A percentile compares a stretch with the other conserved stretches of the same genome.
Evolutionary conservation across 129 eudicot genomes (phyloP).

Genomic region (Chrysanthemum seticuspe): DNA sequence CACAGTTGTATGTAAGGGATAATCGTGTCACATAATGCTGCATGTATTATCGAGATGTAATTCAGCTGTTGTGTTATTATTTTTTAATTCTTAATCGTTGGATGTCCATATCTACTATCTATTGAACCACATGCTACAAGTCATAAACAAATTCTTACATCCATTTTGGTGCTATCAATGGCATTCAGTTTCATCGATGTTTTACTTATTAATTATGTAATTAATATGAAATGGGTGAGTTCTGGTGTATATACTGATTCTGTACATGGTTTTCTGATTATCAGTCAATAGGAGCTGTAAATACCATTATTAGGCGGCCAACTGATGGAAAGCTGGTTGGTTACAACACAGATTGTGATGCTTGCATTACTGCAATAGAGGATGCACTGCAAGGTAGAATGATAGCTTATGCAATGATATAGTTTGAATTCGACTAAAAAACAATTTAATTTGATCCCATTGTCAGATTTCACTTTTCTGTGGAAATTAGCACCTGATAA

Average conservation of each 20-base stretch:
- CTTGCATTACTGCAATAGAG: slow-evolving; percentile 80
- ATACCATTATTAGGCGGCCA: slow-evolving; percentile 72
- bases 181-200: slow-evolving; percentile 8
- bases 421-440: background rate
- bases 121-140: too few relatives aligned
- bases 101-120: too few relatives aligned
- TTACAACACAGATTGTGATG: slow-evolving; percentile 84
- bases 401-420: slow-evolving; percentile 14
- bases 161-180: background rate
- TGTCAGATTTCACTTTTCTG: background rate
- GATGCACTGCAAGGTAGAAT: slow-evolving; percentile 66
- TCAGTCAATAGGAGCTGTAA: slow-evolving; percentile 91
- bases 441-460: background rate
- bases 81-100: too few relatives aligned
- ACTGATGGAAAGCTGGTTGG: slow-evolving; percentile 82
- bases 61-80: too few relatives aligned
- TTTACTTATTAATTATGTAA: background rate
- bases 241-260: slow-evolving; percentile 9
- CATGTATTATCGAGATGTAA: too few relatives aligned
- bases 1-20: background rate
- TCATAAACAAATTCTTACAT: background rate
- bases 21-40: background rate
- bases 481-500: background rate
- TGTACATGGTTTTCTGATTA: background rate
- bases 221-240: slow-evolving; percentile 13